Base-by-base conservation (phyloP, 2,329 filamentous ascomycete species). In the Cladosporium cucumerinum region DNA sequence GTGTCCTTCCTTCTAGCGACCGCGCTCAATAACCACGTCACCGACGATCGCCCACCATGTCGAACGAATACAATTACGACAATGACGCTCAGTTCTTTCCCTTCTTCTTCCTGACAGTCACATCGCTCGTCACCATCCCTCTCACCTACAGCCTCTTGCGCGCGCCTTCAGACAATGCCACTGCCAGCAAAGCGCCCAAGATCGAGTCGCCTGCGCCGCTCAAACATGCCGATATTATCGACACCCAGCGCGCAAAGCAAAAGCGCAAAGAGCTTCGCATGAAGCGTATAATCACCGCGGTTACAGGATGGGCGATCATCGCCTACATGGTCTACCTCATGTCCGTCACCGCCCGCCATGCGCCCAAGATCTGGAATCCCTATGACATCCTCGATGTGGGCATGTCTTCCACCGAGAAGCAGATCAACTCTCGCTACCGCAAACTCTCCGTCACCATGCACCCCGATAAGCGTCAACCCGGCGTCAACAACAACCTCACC, bases 1-100 rank as follows among this genome's bases (percentile, higher is more conserved):
- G 23, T 25, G 25, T 30, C 58, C 11, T 28, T 60, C 21, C 58
- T 26, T 21, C 30, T 21, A 61, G 58, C 58, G 28, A 51, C 30
- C 18, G 28, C 43, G 26, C 58, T 61, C 58, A 11, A 55, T 18
- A 48, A 62, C 32, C 60, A 34, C 60, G 23, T 26, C 21, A 32
- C 49, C 23, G 11, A 46, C 60, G 23, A 21, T 36, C n/a, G 76
- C 84, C 25, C 62, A 64, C 82, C 78, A 95, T 95, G 88, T 93
- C 89, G 77, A 92, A 91, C 75, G 94, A 98, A 80, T 99, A 99
- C 85, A 96, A 91, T 74, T 99, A 99, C 82, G 95, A 99, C 86
- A 91, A 97, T 77, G 88, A 95, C 87, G 93, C 93, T 73, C 92
- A 97, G 86, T 97, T 97, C 84, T 99, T 97, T 84, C 95, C 96